Conservation (phyloP, 2,329 filamentous ascomycete species). For the Hypoxylon sp. region DNA sequence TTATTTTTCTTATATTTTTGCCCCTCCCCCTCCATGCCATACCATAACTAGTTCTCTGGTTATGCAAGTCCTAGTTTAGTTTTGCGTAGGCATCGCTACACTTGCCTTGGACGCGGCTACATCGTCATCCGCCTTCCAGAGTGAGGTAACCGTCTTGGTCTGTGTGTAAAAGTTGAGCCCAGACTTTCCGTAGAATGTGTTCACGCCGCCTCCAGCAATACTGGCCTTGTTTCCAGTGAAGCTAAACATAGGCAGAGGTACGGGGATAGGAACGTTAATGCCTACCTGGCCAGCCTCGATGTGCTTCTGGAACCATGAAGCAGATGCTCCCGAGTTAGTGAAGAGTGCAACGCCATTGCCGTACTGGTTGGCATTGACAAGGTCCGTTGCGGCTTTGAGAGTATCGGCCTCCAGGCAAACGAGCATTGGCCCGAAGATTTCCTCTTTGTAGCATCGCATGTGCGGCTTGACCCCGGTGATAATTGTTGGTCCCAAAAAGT, state of each 20-base stretch:
- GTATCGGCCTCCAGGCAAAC: conserved; percentile 84
- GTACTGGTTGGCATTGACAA: conserved; percentile 89
- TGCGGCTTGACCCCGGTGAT: conserved; percentile 83
- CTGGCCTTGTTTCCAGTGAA: conserved; percentile 88
- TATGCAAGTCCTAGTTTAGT: too few species aligned
- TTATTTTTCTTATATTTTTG: too few species aligned
- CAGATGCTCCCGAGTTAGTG: conserved; percentile 81
- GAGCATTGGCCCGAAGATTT: conserved; percentile 88
- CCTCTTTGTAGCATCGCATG: conserved; percentile 87
- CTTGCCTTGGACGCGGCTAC: too few species aligned
- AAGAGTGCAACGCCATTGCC: conserved; percentile 90
- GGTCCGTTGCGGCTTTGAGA: conserved; percentile 81
- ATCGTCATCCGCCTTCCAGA: conserved; percentile 90
- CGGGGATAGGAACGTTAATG: conserved; percentile 85
- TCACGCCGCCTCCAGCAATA: conserved; percentile 90
- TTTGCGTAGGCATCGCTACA: conserved; percentile 83
- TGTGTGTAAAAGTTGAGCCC: conserved; percentile 97
- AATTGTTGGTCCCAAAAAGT: conserved; percentile 87
- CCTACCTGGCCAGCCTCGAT: conserved; percentile 89
- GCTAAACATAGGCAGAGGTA: conserved; percentile 78
- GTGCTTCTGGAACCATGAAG: conserved; percentile 81
- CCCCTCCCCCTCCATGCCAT: too few species aligned
- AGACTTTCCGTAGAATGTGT: conserved; percentile 94
- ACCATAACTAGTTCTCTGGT: too few species aligned
- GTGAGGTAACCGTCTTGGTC: conserved; percentile 94